These are phyloP conservation scores for Musa schizocarpa DNA, from an alignment of 176 grass and related monocot genomes.

Conservation along the genomic window DNA sequence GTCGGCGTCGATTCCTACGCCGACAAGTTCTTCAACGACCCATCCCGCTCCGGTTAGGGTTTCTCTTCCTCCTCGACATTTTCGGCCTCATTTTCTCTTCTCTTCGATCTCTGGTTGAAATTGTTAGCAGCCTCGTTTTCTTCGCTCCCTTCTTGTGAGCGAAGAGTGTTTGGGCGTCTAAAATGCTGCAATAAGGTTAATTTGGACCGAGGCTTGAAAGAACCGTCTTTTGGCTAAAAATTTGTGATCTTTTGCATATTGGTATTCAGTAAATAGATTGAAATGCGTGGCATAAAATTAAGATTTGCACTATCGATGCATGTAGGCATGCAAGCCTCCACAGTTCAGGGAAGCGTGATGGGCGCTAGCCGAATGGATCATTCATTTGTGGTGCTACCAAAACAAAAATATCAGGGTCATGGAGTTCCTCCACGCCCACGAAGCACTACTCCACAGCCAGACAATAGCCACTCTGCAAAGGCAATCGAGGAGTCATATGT, in stretches of 20 bases:
- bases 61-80: background rate
- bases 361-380: conserved; percentile 75
- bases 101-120: background rate
- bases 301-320: conserved; percentile 3
- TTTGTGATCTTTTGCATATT: too few species aligned
- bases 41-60: conserved; percentile 32
- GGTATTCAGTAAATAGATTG: too few species aligned
- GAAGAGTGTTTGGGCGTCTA: too few species aligned
- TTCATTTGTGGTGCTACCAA: conserved; percentile 70
- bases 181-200: background rate
- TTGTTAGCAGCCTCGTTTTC: background rate
- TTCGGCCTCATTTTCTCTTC: too few species aligned
- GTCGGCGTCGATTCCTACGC: conserved; percentile 62
- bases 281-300: background rate
- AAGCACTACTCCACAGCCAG: conserved; percentile 22
- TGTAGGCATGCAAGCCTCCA: conserved; percentile 62
- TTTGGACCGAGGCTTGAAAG: background rate
- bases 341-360: conserved; percentile 70
- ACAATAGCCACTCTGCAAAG: conserved; percentile 51
- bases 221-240: too few species aligned
- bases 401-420: conserved; percentile 47
- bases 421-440: conserved; percentile 53
- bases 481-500: conserved; percentile 90
- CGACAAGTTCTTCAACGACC: conserved; percentile 36
- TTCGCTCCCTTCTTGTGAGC: background rate